Conservation (phyloP, 2,329 filamentous ascomycete genomes). For the Talaromyces albobiverticillius region DNA sequence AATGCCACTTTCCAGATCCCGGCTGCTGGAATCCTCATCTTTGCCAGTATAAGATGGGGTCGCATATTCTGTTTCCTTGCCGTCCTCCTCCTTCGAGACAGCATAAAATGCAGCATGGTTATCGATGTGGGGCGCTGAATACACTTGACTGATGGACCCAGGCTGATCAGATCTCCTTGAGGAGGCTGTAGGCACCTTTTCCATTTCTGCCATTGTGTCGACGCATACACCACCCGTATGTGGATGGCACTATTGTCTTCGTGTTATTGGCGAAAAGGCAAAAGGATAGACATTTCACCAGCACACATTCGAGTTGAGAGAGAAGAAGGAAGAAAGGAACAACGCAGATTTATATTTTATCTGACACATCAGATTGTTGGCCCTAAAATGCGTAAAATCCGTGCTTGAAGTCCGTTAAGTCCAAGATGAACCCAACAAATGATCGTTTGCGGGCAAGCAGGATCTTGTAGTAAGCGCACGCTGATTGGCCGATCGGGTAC, state of each 20-base stretch:
- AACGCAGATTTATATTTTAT: too few species aligned
- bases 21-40: conserved; percentile 1
- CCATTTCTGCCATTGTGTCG: conserved; percentile 11
- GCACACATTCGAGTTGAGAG: not conserved
- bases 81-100: not conserved
- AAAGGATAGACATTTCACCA: not conserved
- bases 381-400: too few species aligned
- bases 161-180: conserved; percentile 4
- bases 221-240: not conserved
- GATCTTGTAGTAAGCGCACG: too few species aligned
- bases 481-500: too few species aligned
- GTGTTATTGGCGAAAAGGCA: not conserved
- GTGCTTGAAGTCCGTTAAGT: too few species aligned
- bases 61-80: not conserved
- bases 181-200: conserved; percentile 12
- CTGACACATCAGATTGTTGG: too few species aligned
- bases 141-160: conserved; percentile 6
- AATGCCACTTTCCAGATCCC: conserved; percentile 8
- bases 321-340: too few species aligned
- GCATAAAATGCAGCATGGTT: conserved; percentile 11
- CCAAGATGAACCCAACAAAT: not conserved
- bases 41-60: not conserved
- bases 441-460: conserved; percentile 7
- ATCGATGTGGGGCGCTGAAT: conserved; percentile 14
- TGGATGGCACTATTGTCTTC: not conserved